A percentile compares a stretch with the other conserved stretches of the same genome.
These are phyloP conservation scores for Ascochyta viciae-villosae DNA, from an alignment of 2,329 filamentous ascomycete species.

Conservation along the genomic window DNA sequence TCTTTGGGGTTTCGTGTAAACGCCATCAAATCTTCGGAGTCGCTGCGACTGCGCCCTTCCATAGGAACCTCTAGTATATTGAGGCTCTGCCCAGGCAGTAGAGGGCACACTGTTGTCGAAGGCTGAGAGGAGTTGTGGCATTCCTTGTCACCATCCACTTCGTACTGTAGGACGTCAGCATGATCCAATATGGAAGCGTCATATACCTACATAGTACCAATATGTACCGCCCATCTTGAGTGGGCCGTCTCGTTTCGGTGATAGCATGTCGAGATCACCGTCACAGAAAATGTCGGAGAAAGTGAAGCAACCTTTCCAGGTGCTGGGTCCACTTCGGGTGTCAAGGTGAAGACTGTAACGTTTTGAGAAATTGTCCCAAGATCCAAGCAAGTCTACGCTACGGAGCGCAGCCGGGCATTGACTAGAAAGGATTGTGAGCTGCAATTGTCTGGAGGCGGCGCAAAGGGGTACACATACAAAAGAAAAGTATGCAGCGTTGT, in stretches of 20 bases:
- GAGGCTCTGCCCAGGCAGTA: constrained; percentile 85
- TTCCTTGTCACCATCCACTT: constrained; percentile 81
- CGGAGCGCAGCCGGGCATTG: constrained; percentile 57
- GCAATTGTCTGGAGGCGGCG: constrained; percentile 21
- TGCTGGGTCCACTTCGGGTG: constrained; percentile 71
- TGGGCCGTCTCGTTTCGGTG: constrained; percentile 72
- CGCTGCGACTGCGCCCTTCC: constrained; percentile 68
- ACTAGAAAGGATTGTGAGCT: constrained; percentile 38
- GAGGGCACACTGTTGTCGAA: constrained; percentile 80
- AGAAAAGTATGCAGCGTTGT: constrained; percentile 72
- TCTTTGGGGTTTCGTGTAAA: constrained; percentile 81
- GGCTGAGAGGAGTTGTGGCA: constrained; percentile 75
- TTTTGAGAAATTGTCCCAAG: constrained; percentile 91
- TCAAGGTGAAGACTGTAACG: constrained; percentile 85
- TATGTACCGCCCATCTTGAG: constrained; percentile 93
- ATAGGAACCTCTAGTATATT: constrained; percentile 84
- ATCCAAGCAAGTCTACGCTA: constrained; percentile 83
- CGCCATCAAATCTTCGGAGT: constrained; percentile 70
- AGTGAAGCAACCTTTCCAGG: constrained; percentile 87
- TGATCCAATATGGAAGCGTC: neutral
- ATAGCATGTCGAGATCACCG: constrained; percentile 64
- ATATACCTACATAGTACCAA: constrained; percentile 84
- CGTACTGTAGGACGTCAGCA: constrained; percentile 66
- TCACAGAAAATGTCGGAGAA: constrained; percentile 88
- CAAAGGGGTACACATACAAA: constrained; percentile 44